Conservation (phyloP, 2,329 filamentous ascomycete genomes). For the Cladobotryum mycophilum region DNA sequence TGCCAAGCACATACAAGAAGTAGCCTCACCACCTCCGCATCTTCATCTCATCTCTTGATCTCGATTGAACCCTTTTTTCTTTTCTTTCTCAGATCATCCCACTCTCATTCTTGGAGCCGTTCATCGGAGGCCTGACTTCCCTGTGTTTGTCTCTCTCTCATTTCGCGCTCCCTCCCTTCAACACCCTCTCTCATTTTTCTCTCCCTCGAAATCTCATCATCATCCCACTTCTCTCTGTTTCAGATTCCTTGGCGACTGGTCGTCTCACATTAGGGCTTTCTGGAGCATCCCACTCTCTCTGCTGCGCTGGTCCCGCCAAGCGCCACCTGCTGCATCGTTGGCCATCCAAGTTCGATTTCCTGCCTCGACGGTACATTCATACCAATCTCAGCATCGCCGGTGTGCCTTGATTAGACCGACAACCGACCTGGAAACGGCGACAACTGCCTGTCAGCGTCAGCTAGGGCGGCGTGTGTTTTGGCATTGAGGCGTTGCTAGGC, state of each 20-base stretch:
- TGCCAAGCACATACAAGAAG: neutral
- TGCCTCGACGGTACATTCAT: neutral
- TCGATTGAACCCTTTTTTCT: neutral
- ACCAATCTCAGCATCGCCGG: neutral
- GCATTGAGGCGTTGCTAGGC: slow-evolving; percentile 8
- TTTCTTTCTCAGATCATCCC: neutral
- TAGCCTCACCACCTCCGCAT: slow-evolving; percentile 9
- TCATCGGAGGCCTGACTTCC: neutral
- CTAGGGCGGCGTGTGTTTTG: slow-evolving; percentile 6
- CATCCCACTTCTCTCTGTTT: slow-evolving; percentile 2
- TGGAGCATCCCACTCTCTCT: slow-evolving; percentile 11
- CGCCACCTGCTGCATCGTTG: slow-evolving; percentile 1
- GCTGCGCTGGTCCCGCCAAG: slow-evolving; percentile 4
- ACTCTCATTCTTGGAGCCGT: neutral
- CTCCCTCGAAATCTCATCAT: neutral
- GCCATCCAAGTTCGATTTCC: slow-evolving; percentile 3
- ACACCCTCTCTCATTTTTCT: neutral
- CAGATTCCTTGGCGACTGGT: slow-evolving; percentile 8
- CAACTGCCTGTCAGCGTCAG: slow-evolving; percentile 5
- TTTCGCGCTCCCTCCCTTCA: neutral
- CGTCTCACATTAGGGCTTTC: slow-evolving; percentile 13
- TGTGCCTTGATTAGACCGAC: neutral
- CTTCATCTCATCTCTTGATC: neutral
- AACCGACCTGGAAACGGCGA: slow-evolving; percentile 6
- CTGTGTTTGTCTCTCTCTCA: neutral